Evolutionary conservation across 331 rosid species (phyloP).

Genomic region (Malus hybrid): DNA sequence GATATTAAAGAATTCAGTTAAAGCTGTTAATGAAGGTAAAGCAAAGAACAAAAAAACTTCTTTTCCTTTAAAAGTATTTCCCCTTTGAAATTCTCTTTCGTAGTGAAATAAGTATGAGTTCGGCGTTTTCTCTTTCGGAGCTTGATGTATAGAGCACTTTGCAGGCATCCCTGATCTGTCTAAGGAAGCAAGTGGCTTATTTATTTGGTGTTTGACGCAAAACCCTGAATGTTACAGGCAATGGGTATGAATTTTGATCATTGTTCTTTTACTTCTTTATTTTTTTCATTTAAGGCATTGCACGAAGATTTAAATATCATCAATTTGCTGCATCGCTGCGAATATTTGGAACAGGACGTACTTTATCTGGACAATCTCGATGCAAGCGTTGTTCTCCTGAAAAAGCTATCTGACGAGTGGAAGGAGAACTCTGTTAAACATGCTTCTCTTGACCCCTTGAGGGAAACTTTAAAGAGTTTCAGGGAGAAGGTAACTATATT

Average conservation of each 20-base stretch:
- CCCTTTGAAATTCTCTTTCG: background rate
- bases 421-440: conserved; percentile 43
- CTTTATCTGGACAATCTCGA: conserved; percentile 67
- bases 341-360: conserved; percentile 44
- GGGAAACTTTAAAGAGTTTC: conserved; percentile 55
- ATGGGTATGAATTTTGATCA: conserved; percentile 38
- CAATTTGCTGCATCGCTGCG: background rate
- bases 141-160: conserved; percentile 15
- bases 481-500: conserved; percentile 43
- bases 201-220: conserved; percentile 62
- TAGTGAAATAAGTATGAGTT: background rate
- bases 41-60: background rate
- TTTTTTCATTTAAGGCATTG: background rate
- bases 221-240: conserved; percentile 55
- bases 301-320: background rate
- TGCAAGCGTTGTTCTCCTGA: conserved; percentile 57
- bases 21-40: conserved; percentile 52
- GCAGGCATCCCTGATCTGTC: conserved; percentile 48
- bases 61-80: background rate
- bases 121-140: background rate
- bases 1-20: conserved; percentile 31
- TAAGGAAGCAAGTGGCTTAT: conserved; percentile 41
- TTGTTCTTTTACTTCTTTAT: background rate
- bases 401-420: conserved; percentile 55
- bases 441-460: conserved; percentile 39